Percentiles rank a stretch among this genome's conserved stretches.
These are phyloP conservation scores for Brassica balearica DNA, from an alignment of 441 rosid genomes.

Conservation along the genomic window DNA sequence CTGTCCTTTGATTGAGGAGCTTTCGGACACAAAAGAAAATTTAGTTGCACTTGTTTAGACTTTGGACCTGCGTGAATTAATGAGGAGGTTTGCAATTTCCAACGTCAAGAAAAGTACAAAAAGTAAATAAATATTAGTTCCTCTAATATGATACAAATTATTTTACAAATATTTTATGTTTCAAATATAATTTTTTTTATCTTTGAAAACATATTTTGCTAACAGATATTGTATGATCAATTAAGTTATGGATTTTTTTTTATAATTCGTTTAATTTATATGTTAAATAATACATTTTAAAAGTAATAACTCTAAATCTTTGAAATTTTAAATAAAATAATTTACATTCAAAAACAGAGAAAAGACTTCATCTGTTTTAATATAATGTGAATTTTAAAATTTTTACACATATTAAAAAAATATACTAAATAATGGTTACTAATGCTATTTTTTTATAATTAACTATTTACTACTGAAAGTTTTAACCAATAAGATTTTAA, in stretches of 20 bases:
- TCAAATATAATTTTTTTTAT: neutral
- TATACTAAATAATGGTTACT: too few relatives aligned
- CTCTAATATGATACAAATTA: neutral
- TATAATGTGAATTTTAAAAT: too few relatives aligned
- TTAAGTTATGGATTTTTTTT: neutral
- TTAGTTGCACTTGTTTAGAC: conserved; percentile 21
- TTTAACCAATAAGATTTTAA: too few relatives aligned
- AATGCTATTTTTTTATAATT: too few relatives aligned
- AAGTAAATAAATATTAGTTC: neutral
- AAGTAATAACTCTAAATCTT: neutral
- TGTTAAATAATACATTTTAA: neutral
- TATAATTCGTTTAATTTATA: neutral
- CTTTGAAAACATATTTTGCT: neutral
- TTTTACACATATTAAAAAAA: too few relatives aligned
- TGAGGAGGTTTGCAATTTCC: conserved; percentile 34
- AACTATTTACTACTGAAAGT: too few relatives aligned
- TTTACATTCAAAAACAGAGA: neutral
- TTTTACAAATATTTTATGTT: neutral
- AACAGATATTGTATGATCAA: too few relatives aligned
- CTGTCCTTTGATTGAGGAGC: conserved; percentile 43
- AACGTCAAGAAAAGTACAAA: conserved; percentile 2
- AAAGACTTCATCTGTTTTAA: too few relatives aligned
- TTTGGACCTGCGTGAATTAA: conserved; percentile 14
- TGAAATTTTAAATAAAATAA: too few relatives aligned
- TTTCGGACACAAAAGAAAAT: conserved; percentile 12